Percentiles rank a stretch among this genome's conserved stretches.
Conservation (phyloP, 192 early-diverging fungal species). For the Irineochytrium annulatum region DNA sequence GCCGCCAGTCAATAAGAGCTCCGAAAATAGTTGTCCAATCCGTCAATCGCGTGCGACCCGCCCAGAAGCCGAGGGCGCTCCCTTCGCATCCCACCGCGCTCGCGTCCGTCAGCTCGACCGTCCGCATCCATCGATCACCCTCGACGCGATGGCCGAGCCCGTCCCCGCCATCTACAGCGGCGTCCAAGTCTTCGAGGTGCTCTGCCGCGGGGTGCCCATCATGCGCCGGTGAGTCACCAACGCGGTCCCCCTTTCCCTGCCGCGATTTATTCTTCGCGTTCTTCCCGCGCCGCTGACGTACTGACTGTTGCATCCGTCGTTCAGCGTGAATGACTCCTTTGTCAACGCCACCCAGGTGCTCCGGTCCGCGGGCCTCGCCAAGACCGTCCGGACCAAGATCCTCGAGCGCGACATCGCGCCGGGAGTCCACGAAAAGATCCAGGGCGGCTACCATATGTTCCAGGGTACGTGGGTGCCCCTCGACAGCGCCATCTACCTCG, state of each 20-base stretch:
- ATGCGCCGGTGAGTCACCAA: too few relatives aligned
- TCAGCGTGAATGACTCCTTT: conserved; percentile 79
- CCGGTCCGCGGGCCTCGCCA: conserved; percentile 91
- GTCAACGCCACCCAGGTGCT: conserved; percentile 98
- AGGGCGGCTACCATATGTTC: conserved; percentile 32
- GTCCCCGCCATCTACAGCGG: conserved; percentile 41
- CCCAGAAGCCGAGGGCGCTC: too few relatives aligned
- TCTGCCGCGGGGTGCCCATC: conserved; percentile 65
- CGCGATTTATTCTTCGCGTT: too few relatives aligned
- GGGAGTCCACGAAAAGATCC: conserved; percentile 84
- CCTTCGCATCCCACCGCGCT: too few relatives aligned
- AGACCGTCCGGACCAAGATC: conserved; percentile 90
- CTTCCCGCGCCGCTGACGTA: too few relatives aligned
- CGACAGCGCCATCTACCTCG: conserved; percentile 15
- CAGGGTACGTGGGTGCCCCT: conserved; percentile 33
- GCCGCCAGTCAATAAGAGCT: too few relatives aligned
- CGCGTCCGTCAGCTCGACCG: too few relatives aligned
- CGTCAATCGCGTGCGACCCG: too few relatives aligned
- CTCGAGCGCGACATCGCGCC: conserved; percentile 86
- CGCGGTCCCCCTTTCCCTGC: too few relatives aligned
- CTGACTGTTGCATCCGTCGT: too few relatives aligned
- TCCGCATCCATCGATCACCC: neutral
- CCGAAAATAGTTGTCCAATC: too few relatives aligned
- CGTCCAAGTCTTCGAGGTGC: conserved; percentile 69
- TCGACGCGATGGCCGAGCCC: neutral